Conservation (phyloP, 2,329 filamentous ascomycete genomes). For the Blastomyces gilchristii region DNA sequence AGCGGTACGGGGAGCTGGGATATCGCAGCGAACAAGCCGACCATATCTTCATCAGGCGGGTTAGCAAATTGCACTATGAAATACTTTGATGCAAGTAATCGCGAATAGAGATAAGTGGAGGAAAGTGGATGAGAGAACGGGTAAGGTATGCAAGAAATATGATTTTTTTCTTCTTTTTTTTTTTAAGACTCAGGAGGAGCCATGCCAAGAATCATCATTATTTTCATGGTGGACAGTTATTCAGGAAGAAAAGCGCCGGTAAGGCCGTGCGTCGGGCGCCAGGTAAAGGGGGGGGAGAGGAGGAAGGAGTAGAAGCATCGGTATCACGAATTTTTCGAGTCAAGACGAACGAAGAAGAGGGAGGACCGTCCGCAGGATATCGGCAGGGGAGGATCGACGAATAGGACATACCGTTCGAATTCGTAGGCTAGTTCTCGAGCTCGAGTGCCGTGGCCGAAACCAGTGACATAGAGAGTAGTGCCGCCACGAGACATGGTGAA, state of each 20-base stretch:
- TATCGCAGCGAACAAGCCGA: conserved; percentile 94
- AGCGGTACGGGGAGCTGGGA: conserved; percentile 87
- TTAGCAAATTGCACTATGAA: conserved; percentile 11
- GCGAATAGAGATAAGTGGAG: conserved; percentile 1
- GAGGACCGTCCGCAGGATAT: conserved; percentile 16
- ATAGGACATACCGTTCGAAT: conserved; percentile 96
- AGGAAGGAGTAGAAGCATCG: conserved; percentile 13
- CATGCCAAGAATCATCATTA: conserved; percentile 7
- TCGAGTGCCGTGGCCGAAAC: conserved; percentile 97
- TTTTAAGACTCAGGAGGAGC: conserved; percentile 5
- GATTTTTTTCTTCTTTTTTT: not conserved
- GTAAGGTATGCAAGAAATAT: not conserved
- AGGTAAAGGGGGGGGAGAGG: conserved; percentile 8
- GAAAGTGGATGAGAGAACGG: conserved; percentile 4
- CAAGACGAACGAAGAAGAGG: conserved; percentile 14
- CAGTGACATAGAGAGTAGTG: conserved; percentile 94
- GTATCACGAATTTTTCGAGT: conserved; percentile 14
- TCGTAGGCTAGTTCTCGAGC: conserved; percentile 99
- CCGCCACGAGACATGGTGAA: conserved; percentile 70
- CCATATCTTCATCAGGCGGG: conserved; percentile 64
- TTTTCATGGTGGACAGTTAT: conserved; percentile 3
- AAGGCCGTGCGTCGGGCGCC: conserved; percentile 11
- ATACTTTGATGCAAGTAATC: not conserved
- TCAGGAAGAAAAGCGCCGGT: conserved; percentile 12
- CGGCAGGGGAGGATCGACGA: conserved; percentile 17